Conservation (phyloP, 2,329 filamentous ascomycete species). For the Metarhizium brunneum region DNA sequence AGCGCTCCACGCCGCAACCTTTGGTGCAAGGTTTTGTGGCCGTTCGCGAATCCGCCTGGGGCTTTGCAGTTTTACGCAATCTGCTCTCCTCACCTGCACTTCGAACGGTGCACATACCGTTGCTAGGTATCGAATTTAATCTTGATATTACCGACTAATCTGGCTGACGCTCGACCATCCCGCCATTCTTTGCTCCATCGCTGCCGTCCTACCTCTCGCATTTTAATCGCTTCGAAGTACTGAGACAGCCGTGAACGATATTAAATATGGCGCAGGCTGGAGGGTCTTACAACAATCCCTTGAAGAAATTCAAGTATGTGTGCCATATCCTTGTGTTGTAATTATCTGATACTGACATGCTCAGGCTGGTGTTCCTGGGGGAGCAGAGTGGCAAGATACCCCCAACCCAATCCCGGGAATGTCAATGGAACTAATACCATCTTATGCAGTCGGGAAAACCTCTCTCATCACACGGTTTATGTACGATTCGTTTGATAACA, state of each 20-base stretch:
- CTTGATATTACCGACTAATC: neutral
- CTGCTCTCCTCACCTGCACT: neutral
- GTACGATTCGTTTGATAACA: constrained; percentile 99
- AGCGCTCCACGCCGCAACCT: neutral
- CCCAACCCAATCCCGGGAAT: neutral
- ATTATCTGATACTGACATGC: neutral
- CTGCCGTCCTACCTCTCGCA: too few relatives aligned
- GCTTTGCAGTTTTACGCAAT: neutral
- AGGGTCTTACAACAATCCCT: constrained; percentile 92
- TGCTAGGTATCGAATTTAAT: neutral
- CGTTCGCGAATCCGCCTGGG: neutral
- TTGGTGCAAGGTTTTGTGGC: neutral
- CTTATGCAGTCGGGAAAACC: constrained; percentile 78
- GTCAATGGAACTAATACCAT: constrained; percentile 14
- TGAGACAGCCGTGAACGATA: neutral
- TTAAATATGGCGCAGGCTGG: constrained; percentile 68
- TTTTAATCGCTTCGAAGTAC: neutral
- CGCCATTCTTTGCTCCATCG: neutral
- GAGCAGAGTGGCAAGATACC: constrained; percentile 84
- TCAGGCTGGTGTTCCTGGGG: constrained; percentile 88
- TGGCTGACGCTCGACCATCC: neutral
- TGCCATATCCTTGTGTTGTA: neutral
- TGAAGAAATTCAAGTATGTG: constrained; percentile 98
- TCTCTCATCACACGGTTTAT: constrained; percentile 98
- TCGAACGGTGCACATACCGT: neutral